phyloP scores from a whole-genome alignment of 306 rosid genomes.

The Cicer yamashitae region DNA sequence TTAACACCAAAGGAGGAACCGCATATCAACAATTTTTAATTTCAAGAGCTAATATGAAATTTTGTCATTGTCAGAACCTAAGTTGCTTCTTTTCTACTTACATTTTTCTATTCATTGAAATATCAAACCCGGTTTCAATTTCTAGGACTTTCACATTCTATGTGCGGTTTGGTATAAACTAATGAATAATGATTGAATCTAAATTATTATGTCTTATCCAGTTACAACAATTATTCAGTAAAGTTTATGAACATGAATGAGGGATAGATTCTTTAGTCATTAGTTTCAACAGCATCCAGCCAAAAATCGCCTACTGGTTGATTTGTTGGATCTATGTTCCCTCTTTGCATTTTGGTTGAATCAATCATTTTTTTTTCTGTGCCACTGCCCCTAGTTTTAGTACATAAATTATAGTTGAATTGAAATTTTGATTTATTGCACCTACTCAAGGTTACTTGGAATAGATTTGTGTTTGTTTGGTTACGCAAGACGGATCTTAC shows the following conservation, averaged over 20 bases:
- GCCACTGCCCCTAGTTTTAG: slow-evolving; percentile 62
- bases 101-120: slow-evolving; percentile 12
- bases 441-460: slow-evolving; percentile 7
- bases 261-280: not conserved
- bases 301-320: slow-evolving; percentile 54
- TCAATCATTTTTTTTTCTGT: not conserved
- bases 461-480: too few relatives aligned
- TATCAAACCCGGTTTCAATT: slow-evolving; percentile 31
- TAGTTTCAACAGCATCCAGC: slow-evolving; percentile 27
- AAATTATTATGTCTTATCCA: slow-evolving; percentile 29
- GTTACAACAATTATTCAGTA: slow-evolving; percentile 21
- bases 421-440: not conserved
- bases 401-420: not conserved
- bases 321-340: not conserved
- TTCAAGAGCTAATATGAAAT: too few relatives aligned
- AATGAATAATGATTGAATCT: slow-evolving; percentile 2
- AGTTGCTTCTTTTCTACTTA: not conserved
- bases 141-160: slow-evolving; percentile 36
- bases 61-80: not conserved
- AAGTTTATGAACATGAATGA: slow-evolving; percentile 9
- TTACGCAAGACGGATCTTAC: too few relatives aligned
- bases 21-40: too few relatives aligned
- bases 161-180: slow-evolving; percentile 49
- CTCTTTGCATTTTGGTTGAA: slow-evolving; percentile 11
- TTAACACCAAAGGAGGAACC: too few relatives aligned